These are phyloP conservation scores for Paecilomyces variotii DNA, from an alignment of 2,329 filamentous ascomycete species.

Conservation along the genomic window DNA sequence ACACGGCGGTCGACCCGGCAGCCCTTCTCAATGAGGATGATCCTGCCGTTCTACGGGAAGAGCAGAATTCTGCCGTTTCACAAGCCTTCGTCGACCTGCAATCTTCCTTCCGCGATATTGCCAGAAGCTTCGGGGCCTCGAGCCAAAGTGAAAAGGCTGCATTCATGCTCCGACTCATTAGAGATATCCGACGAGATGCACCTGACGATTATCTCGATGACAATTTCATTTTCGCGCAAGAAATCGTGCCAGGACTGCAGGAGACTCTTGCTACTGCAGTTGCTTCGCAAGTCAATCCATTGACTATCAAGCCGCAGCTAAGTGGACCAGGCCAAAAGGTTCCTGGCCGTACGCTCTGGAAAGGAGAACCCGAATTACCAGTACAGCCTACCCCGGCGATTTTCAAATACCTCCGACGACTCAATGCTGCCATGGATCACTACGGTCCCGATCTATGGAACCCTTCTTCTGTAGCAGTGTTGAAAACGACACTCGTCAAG, in stretches of 20 bases:
- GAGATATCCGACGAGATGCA: constrained; percentile 63
- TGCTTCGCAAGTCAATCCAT: constrained; percentile 33
- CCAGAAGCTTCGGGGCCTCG: constrained; percentile 40
- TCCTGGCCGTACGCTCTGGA: constrained; percentile 66
- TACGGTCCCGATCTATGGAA: constrained; percentile 78
- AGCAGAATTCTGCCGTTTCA: constrained; percentile 49
- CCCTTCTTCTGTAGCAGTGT: constrained; percentile 50
- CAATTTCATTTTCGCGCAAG: constrained; percentile 46
- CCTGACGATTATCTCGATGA: constrained; percentile 42
- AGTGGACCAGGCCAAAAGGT: constrained; percentile 41
- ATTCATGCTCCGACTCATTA: constrained; percentile 64
- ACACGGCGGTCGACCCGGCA: constrained; percentile 25
- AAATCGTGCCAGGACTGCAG: constrained; percentile 58
- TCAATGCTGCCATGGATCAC: constrained; percentile 60
- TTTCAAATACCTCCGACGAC: constrained; percentile 62
- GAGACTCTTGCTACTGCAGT: constrained; percentile 50
- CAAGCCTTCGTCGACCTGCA: constrained; percentile 51
- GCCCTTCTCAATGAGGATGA: constrained; percentile 62
- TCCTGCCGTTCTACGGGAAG: constrained; percentile 53
- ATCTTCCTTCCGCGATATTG: constrained; percentile 32
- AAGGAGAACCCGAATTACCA: constrained; percentile 66
- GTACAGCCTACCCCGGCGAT: constrained; percentile 66
- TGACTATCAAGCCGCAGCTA: constrained; percentile 38
- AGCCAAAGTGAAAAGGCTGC: constrained; percentile 43
- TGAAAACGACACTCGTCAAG: constrained; percentile 53